phyloP scores from a whole-genome alignment of 257 asterid genomes.

The Solanum chilense region DNA sequence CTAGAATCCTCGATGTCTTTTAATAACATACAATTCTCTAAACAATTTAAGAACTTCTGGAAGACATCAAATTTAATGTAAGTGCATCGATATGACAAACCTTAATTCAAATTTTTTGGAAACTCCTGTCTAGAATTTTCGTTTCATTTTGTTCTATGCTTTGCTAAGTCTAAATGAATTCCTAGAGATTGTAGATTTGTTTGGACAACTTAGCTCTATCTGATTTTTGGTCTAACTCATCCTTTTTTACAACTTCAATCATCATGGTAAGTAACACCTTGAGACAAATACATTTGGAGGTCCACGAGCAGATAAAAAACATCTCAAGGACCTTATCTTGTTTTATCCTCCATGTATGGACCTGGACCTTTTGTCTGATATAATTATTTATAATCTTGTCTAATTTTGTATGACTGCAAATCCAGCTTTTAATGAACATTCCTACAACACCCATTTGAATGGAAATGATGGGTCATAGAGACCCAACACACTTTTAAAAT shows the following conservation, averaged over 20 bases:
- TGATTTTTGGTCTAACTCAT: background rate
- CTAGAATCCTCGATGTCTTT: background rate
- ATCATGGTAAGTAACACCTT: background rate
- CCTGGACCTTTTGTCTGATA: background rate
- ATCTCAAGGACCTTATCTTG: background rate
- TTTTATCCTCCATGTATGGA: background rate
- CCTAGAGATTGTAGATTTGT: background rate
- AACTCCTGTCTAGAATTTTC: background rate
- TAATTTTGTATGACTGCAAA: background rate
- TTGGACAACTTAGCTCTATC: background rate
- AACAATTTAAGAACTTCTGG: background rate
- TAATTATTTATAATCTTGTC: background rate
- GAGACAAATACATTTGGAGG: background rate
- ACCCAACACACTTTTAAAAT: background rate
- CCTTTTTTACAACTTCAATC: background rate
- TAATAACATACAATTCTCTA: background rate
- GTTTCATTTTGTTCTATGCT: background rate
- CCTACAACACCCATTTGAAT: background rate
- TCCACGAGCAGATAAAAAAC: background rate
- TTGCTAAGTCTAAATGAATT: background rate
- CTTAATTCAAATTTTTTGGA: background rate
- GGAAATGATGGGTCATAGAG: background rate
- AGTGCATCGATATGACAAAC: background rate
- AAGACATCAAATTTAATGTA: background rate
- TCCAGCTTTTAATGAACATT: background rate